These are phyloP conservation scores for Clarkia xantiana DNA, from an alignment of 345 rosid species.

Conservation along the genomic window DNA sequence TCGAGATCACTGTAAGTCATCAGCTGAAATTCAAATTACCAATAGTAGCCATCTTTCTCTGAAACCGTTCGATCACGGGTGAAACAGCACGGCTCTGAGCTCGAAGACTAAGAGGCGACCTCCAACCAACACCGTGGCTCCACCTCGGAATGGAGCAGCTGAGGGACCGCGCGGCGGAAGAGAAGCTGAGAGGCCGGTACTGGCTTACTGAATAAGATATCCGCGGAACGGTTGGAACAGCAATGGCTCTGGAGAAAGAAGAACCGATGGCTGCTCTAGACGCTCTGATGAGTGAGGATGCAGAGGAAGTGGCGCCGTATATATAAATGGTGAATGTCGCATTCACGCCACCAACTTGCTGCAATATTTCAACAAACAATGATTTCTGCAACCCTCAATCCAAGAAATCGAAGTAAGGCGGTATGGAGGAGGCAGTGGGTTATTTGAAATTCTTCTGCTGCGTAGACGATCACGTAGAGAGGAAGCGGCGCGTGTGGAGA, in stretches of 20 bases:
- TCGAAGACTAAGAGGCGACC: constrained; percentile 42
- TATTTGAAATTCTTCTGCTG: too few relatives aligned
- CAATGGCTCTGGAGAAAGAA: constrained; percentile 11
- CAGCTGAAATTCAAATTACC: constrained; percentile 25
- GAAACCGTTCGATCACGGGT: constrained; percentile 46
- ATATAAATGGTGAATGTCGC: constrained; percentile 48
- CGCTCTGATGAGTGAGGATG: constrained; percentile 52
- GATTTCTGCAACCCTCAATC: neutral
- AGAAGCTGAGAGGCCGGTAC: constrained; percentile 32
- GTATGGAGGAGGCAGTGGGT: too few relatives aligned
- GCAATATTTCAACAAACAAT: neutral
- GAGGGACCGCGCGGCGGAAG: constrained; percentile 32
- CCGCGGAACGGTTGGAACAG: constrained; percentile 6
- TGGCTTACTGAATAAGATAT: too few relatives aligned
- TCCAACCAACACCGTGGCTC: constrained; percentile 64
- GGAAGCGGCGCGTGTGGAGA: too few relatives aligned
- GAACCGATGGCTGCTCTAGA: constrained; percentile 24
- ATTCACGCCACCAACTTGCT: constrained; percentile 1
- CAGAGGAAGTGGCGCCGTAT: constrained; percentile 33
- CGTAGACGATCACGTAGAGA: too few relatives aligned
- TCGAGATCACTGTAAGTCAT: constrained; percentile 1
- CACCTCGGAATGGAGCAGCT: constrained; percentile 45
- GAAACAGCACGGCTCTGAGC: constrained; percentile 51
- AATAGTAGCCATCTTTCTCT: constrained; percentile 63
- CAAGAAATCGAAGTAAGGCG: neutral